These are phyloP conservation scores for Trypanosoma platydactyli DNA, from an alignment of 208 protist species.

Conservation along the genomic window DNA sequence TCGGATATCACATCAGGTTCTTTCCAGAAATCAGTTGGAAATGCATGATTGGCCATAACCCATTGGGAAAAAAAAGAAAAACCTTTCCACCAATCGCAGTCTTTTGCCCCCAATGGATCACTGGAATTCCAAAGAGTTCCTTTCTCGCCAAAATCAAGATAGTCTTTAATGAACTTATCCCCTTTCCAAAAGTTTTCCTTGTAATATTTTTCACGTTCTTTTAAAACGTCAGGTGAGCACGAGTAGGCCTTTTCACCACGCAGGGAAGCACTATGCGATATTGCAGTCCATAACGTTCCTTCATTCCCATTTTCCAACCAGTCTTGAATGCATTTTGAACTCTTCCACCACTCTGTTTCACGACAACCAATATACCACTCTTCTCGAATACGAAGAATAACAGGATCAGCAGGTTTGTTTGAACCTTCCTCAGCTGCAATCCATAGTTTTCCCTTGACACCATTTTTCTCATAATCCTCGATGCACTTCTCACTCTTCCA, in stretches of 20 bases:
- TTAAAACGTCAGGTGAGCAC: slow-evolving; percentile 13
- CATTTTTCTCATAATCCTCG: slow-evolving; percentile 38
- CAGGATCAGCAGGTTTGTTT: slow-evolving; percentile 9
- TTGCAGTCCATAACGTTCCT: slow-evolving; percentile 30
- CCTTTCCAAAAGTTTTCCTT: slow-evolving; percentile 40
- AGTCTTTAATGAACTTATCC: slow-evolving; percentile 37
- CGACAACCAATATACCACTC: slow-evolving; percentile 33
- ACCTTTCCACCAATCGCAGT: slow-evolving; percentile 43
- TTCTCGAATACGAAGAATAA: slow-evolving; percentile 26
- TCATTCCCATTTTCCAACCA: slow-evolving; percentile 33
- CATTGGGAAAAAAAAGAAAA: slow-evolving; percentile 32
- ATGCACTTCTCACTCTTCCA: slow-evolving; percentile 36
- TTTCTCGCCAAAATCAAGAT: slow-evolving; percentile 25
- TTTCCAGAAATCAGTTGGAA: slow-evolving; percentile 36
- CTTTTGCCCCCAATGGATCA: slow-evolving; percentile 17
- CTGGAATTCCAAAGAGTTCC: slow-evolving; percentile 24
- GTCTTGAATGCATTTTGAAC: slow-evolving; percentile 26
- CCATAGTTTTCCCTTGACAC: slow-evolving; percentile 30
- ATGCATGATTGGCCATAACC: slow-evolving; percentile 16
- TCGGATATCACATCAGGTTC: slow-evolving; percentile 34
- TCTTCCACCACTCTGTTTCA: slow-evolving; percentile 44
- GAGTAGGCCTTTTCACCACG: slow-evolving; percentile 8
- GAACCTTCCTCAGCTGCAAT: slow-evolving; percentile 13
- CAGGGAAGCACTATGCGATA: slow-evolving; percentile 20
- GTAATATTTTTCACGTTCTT: slow-evolving; percentile 32